Evolutionary conservation across 352 stramenopile genomes (phyloP), one percentile per base, ranked within the genome.

Genomic region (Thalassiosira sp.): DNA sequence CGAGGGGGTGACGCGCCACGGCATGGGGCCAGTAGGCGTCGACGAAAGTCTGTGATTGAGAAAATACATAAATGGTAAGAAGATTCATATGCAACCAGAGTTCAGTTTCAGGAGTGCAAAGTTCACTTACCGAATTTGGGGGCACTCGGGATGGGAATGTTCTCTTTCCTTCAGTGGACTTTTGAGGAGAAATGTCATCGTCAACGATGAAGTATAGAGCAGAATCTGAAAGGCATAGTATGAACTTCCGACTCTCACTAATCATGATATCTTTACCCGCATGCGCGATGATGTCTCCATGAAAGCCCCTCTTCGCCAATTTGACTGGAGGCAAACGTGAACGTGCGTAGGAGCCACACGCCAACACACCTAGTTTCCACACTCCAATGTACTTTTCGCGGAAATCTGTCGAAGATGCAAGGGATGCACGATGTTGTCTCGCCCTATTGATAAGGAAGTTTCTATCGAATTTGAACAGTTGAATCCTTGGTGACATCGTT

Each of bases 141-240:
- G 77, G 64, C 35, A 92, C 85, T n/a, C 76, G 78, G n/a, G 75
- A 79, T n/a, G 83, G 86, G 69, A 90, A 92, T 25, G 64, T 64
- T 40, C 66, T 58, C 58, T 86, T 84, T 37, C 46, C 28, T 31
- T 71, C 64, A 6, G 60, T 53, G 3, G 40, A 18, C n/a, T 82
- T 79, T 31, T 61, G n/a, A 1, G 68, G 68, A 35, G 81, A 56
- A 10, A 75, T 61, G 27, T 91, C 81, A 42, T 83, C 72, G 60
- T 89, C 76, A 5, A 78, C 27, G 62, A 92, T 86, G 1, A 92
- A 65, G 43, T 92, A 92, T 18, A 92, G 65, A n/a, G 84, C 76
- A 22, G 51, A 56, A 40, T 79, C 69, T 16, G 86, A 86, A 11
- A 88, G 45, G 65, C 86, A 92, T 7, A 90, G 15, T 45, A 86